phyloP scores from a whole-genome alignment of 805 yeast genomes.

The Saccharomycopsis fodiens region DNA sequence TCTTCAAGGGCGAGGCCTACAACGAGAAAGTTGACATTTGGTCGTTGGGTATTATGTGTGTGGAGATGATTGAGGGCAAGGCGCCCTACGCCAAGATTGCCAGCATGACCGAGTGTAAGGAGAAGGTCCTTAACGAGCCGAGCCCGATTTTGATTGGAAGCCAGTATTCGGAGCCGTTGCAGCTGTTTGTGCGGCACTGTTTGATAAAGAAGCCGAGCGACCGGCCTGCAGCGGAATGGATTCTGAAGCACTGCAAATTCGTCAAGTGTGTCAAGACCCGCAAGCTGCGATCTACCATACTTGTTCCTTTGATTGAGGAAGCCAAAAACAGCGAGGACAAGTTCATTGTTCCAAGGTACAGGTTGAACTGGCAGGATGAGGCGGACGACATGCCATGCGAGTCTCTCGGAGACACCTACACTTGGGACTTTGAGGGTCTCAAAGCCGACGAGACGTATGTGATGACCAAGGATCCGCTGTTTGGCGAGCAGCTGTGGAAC shows the following conservation, averaged over 20 bases:
- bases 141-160: constrained; percentile 52
- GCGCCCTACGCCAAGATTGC: constrained; percentile 73
- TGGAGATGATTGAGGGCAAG: constrained; percentile 73
- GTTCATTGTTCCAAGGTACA: too few species aligned
- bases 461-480: too few species aligned
- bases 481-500: too few species aligned
- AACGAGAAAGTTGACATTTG: constrained; percentile 88
- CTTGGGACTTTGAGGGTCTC: too few species aligned
- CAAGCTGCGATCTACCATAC: too few species aligned
- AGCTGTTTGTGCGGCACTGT: constrained; percentile 56
- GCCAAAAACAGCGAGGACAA: too few species aligned
- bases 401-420: too few species aligned
- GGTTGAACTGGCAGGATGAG: too few species aligned
- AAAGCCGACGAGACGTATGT: too few species aligned
- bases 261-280: constrained; percentile 34
- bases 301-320: too few species aligned
- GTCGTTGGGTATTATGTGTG: constrained; percentile 90
- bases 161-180: constrained; percentile 30
- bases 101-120: too few species aligned
- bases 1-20: constrained; percentile 64
- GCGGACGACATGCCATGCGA: too few species aligned
- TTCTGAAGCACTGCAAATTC: constrained; percentile 46
- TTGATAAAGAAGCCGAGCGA: constrained; percentile 54
- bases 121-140: constrained; percentile 54
- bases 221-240: constrained; percentile 53